phyloP scores from a whole-genome alignment of 2,329 filamentous ascomycete genomes.

The Colletotrichum sp. region DNA sequence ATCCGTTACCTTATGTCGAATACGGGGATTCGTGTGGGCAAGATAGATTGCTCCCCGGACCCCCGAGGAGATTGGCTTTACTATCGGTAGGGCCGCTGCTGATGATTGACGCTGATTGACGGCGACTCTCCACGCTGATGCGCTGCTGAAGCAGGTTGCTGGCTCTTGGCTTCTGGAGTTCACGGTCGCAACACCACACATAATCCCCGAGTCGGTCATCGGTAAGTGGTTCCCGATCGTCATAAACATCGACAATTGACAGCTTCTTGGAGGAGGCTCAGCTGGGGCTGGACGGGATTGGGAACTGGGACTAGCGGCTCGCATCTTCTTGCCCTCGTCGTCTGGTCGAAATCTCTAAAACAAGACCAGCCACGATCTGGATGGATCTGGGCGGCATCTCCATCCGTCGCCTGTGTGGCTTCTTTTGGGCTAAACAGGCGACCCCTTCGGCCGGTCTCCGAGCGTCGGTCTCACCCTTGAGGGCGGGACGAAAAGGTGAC shows the following conservation, averaged over 20 bases:
- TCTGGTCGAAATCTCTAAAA: neutral
- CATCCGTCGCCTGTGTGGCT: neutral
- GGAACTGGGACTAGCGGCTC: neutral
- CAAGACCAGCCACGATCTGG: neutral
- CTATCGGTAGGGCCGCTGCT: constrained; percentile 1
- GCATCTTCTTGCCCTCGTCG: neutral
- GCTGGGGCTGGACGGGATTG: neutral
- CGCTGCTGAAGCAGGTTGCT: neutral
- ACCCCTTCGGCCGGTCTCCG: constrained; percentile 6
- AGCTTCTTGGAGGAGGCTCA: neutral
- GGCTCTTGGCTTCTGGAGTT: neutral
- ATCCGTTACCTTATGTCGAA: neutral
- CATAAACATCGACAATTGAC: neutral
- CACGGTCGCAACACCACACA: neutral
- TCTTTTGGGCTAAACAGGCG: neutral
- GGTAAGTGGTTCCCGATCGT: constrained; percentile 1
- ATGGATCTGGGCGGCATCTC: neutral
- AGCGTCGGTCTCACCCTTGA: neutral
- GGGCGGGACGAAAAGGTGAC: neutral
- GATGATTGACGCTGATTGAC: neutral
- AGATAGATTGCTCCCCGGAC: constrained; percentile 1
- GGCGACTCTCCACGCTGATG: neutral
- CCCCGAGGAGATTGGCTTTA: neutral
- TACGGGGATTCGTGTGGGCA: constrained; percentile 3
- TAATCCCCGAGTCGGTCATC: neutral